Conservation (phyloP, 208 protist species). For the Crithidia mellificae region DNA sequence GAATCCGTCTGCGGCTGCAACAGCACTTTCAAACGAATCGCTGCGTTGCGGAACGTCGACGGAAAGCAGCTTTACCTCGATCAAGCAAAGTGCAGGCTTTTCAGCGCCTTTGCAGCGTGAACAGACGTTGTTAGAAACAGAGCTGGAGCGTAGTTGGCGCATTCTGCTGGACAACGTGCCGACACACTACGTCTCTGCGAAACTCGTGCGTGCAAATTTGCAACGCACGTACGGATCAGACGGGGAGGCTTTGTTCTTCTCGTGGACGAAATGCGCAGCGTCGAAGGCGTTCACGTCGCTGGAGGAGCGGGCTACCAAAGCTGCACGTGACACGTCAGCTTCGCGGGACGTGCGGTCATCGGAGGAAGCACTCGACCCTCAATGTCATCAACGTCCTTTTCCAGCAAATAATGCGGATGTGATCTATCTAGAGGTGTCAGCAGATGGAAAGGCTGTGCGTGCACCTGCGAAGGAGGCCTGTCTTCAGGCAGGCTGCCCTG, state of each 20-base stretch:
- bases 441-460: constrained; percentile 10
- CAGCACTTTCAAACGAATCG: no score
- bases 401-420: not conserved
- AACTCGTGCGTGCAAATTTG: not conserved
- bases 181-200: constrained; percentile 13
- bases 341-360: no score
- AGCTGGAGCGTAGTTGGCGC: constrained; percentile 16
- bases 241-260: not conserved
- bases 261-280: not conserved
- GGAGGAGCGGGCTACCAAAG: no score
- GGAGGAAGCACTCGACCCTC: no score
- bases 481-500: constrained; percentile 24
- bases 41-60: not conserved
- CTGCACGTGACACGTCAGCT: no score
- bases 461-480: constrained; percentile 13
- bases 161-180: constrained; percentile 18
- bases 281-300: not conserved
- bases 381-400: not conserved
- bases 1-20: not conserved
- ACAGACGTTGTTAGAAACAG: not conserved
- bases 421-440: constrained; percentile 10
- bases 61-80: not conserved
- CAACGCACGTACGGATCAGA: not conserved
- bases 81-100: not conserved
- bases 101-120: not conserved